Percentiles rank a stretch among this genome's conserved stretches.
Conservation (phyloP, 2,329 filamentous ascomycete species). For the Ceratocystis smalleyi region DNA sequence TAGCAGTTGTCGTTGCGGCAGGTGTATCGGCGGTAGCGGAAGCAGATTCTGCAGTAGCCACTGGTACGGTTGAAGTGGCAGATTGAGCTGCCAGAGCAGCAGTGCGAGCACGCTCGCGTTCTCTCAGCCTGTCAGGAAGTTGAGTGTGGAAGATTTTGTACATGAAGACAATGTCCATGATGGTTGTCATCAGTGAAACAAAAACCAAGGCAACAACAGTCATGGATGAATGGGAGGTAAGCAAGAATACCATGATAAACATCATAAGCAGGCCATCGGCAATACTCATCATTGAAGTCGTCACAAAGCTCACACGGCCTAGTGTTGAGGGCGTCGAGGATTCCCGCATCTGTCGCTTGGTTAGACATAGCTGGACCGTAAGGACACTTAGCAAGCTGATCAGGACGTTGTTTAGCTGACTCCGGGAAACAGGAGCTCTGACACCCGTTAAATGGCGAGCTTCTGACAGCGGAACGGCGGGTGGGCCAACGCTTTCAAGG, state of each 20-base stretch:
- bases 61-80: conserved; percentile 21
- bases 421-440: conserved; percentile 45
- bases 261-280: conserved; percentile 33
- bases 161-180: conserved; percentile 42
- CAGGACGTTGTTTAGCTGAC: conserved; percentile 43
- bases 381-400: conserved; percentile 41
- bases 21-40: conserved; percentile 1
- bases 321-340: conserved; percentile 52
- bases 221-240: conserved; percentile 27
- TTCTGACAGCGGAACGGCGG: conserved; percentile 35
- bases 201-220: conserved; percentile 40
- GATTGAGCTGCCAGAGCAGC: not conserved
- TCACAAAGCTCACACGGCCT: conserved; percentile 50
- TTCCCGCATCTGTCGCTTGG: conserved; percentile 50
- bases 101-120: conserved; percentile 25
- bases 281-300: conserved; percentile 39
- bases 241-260: conserved; percentile 19
- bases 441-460: conserved; percentile 42
- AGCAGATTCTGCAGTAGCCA: conserved; percentile 21
- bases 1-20: not conserved
- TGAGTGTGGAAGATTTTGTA: conserved; percentile 46
- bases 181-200: conserved; percentile 39
- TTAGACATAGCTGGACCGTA: conserved; percentile 44
- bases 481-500: conserved; percentile 48
- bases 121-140: conserved; percentile 37